These are phyloP conservation scores for Panicum miliaceum DNA, from an alignment of 176 grass and related monocot genomes.

Conservation along the genomic window DNA sequence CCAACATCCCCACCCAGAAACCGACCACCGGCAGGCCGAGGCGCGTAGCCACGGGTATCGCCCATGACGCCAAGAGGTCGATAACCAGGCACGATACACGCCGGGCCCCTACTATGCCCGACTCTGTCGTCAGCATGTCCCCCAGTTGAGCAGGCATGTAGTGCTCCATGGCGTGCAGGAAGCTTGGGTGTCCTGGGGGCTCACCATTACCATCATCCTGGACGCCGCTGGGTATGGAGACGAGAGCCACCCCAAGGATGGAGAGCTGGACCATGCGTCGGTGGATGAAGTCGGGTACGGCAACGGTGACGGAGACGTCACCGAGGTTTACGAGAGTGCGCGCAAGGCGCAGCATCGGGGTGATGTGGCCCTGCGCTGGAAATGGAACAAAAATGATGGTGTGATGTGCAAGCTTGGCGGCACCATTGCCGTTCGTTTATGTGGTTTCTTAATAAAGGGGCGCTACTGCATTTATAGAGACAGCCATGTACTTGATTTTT, in stretches of 20 bases:
- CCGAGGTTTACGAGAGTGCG: conserved; percentile 36
- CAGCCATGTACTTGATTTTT: too few species aligned
- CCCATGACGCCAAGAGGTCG: conserved; percentile 65
- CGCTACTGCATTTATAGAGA: not conserved
- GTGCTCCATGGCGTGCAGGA: conserved; percentile 54
- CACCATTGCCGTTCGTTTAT: not conserved
- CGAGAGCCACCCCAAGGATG: not conserved
- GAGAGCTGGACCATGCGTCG: conserved; percentile 30
- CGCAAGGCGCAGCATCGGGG: conserved; percentile 60
- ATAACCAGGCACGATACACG: conserved; percentile 45
- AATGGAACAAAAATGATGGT: conserved; percentile 21
- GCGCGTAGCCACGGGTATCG: conserved; percentile 54
- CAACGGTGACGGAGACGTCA: conserved; percentile 37
- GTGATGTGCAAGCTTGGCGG: not conserved
- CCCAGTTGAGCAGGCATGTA: conserved; percentile 48
- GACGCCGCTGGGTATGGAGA: not conserved
- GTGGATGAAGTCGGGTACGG: conserved; percentile 59
- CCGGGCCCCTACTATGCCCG: not conserved
- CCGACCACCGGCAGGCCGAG: conserved; percentile 43
- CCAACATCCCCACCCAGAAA: conserved; percentile 63
- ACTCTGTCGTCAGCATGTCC: not conserved
- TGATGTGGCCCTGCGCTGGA: conserved; percentile 57
- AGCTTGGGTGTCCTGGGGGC: conserved; percentile 7
- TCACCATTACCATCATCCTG: not conserved
- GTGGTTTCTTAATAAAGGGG: not conserved